These are phyloP conservation scores for Akanthomyces uredinophilus DNA, from an alignment of 2,329 filamentous ascomycete species.

Conservation along the genomic window DNA sequence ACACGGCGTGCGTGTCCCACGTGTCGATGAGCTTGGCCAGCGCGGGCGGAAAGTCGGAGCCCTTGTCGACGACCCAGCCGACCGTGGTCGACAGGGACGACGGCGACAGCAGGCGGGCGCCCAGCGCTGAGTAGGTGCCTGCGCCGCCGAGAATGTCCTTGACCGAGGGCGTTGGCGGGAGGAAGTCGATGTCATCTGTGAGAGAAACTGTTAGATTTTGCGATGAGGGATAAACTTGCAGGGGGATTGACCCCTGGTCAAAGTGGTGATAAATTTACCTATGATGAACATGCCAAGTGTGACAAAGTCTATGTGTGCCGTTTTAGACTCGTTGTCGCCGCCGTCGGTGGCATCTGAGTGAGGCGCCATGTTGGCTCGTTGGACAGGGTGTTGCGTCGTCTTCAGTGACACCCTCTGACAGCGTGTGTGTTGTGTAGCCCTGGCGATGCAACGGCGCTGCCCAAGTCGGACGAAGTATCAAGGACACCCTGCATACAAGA, in stretches of 20 bases:
- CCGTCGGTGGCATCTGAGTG: neutral
- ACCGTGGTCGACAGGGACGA: conserved; percentile 59
- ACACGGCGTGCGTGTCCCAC: conserved; percentile 71
- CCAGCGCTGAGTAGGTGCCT: conserved; percentile 79
- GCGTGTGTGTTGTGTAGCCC: neutral
- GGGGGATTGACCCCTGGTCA: neutral
- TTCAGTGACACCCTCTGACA: neutral
- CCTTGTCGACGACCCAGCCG: conserved; percentile 88
- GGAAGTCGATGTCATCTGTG: conserved; percentile 86
- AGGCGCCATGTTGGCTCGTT: conserved; percentile 5
- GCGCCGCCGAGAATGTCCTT: conserved; percentile 81
- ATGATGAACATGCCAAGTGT: conserved; percentile 72
- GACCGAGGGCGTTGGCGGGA: conserved; percentile 61
- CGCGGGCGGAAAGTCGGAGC: conserved; percentile 73
- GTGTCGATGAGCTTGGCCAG: conserved; percentile 59
- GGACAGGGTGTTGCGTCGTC: neutral
- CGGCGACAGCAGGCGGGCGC: conserved; percentile 82
- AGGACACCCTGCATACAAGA: neutral
- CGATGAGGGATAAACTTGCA: neutral
- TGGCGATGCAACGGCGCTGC: neutral
- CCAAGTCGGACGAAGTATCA: neutral
- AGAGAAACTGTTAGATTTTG: neutral
- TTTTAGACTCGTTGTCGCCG: neutral
- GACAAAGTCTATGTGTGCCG: conserved; percentile 53
- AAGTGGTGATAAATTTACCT: conserved; percentile 41